Percentiles rank a stretch among this genome's conserved stretches.
Evolutionary conservation across 257 asterid species (phyloP).

Genomic region (Verbascum thapsus): DNA sequence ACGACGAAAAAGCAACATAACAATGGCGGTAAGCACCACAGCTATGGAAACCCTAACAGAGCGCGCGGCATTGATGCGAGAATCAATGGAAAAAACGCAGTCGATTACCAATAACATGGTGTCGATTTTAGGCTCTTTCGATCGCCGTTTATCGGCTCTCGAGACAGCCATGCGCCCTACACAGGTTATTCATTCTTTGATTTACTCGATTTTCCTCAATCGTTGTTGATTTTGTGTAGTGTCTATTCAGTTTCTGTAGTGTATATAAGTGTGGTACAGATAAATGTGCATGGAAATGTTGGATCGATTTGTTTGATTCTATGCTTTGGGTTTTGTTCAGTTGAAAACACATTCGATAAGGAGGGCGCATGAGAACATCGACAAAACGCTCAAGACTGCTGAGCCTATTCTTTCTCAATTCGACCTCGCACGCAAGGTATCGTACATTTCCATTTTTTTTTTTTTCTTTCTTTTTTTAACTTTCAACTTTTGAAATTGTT

Average conservation of each 20-base stretch:
- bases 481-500: background rate
- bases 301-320: slow-evolving; percentile 16
- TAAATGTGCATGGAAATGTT: slow-evolving; percentile 33
- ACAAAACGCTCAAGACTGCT: slow-evolving; percentile 76
- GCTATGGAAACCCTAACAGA: slow-evolving; percentile 74
- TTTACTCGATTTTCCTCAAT: too few relatives aligned
- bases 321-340: slow-evolving; percentile 36
- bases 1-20: background rate
- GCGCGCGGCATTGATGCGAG: slow-evolving; percentile 72
- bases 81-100: slow-evolving; percentile 84
- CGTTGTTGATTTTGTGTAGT: background rate
- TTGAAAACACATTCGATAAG: slow-evolving; percentile 85
- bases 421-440: slow-evolving; percentile 83
- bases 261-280: background rate
- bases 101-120: slow-evolving; percentile 80
- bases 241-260: background rate
- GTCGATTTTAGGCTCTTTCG: slow-evolving; percentile 88
- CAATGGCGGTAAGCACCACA: slow-evolving; percentile 49
- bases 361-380: slow-evolving; percentile 91
- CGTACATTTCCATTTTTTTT: background rate
- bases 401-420: slow-evolving; percentile 70
- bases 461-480: background rate
- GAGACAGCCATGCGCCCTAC: slow-evolving; percentile 99
- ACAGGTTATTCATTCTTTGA: too few relatives aligned
- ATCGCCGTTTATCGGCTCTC: slow-evolving; percentile 94